Evolutionary conservation across 805 yeast species (phyloP).

Genomic region (Candida peoriensis): DNA sequence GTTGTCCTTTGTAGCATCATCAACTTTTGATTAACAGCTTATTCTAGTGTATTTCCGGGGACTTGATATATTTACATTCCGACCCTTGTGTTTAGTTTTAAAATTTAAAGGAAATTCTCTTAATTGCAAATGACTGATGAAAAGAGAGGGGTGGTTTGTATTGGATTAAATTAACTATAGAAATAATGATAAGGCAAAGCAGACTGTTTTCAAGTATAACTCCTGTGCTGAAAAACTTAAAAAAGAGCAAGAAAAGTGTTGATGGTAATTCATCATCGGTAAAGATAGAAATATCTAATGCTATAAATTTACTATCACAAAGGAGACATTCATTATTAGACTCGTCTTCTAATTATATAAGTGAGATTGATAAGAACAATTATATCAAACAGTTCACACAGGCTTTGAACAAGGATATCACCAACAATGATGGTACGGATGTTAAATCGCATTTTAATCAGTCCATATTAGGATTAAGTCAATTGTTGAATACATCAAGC

Average conservation of each 20-base stretch:
- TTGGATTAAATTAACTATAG: neutral
- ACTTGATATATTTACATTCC: neutral
- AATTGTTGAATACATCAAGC: neutral
- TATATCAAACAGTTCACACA: constrained; percentile 8
- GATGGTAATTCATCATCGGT: too few relatives aligned
- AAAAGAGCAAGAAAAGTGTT: too few relatives aligned
- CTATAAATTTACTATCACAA: constrained; percentile 6
- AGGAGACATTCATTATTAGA: neutral
- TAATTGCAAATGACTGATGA: too few relatives aligned
- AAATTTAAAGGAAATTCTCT: too few relatives aligned
- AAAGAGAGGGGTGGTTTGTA: too few relatives aligned
- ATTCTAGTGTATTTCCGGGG: neutral
- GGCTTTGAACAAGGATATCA: constrained; percentile 4
- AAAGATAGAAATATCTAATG: constrained; percentile 5
- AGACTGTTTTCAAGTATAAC: neutral
- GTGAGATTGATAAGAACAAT: constrained; percentile 2
- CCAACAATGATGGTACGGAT: neutral
- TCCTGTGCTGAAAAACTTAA: neutral
- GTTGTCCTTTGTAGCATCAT: neutral
- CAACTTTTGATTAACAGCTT: neutral
- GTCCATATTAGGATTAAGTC: constrained; percentile 6
- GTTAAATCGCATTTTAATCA: constrained; percentile 5
- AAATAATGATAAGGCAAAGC: neutral
- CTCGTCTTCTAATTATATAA: constrained; percentile 1
- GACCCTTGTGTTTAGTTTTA: too few relatives aligned